phyloP scores from a whole-genome alignment of 1,284 basidiomycete species.

The Microbotryum violaceum region DNA sequence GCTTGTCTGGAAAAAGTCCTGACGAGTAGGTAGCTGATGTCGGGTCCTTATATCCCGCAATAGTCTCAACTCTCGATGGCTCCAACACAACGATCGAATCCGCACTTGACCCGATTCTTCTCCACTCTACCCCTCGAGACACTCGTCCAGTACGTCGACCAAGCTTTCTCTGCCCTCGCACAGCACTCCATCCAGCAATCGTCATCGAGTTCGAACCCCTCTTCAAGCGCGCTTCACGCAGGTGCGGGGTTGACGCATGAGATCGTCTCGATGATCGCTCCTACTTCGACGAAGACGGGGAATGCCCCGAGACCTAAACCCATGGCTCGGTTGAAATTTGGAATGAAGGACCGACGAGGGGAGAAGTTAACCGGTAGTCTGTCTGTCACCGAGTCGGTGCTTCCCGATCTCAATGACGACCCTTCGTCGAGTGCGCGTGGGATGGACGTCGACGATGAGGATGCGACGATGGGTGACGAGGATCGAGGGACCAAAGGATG shows the following conservation, averaged over 20 bases:
- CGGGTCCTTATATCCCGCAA: too few relatives aligned
- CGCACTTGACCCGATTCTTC: conserved; percentile 32
- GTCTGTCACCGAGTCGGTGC: conserved; percentile 7
- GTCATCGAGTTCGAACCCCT: too few relatives aligned
- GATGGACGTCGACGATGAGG: conserved; percentile 19
- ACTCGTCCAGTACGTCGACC: conserved; percentile 9
- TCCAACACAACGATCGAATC: conserved; percentile 33
- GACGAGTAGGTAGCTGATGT: not conserved
- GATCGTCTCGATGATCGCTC: not conserved
- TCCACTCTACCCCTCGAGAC: conserved; percentile 10
- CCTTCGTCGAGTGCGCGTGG: not conserved
- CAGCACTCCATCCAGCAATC: not conserved
- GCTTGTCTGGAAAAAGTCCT: not conserved
- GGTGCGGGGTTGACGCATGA: not conserved
- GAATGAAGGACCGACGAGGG: conserved; percentile 10
- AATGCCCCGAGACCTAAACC: not conserved
- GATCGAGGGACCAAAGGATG: conserved; percentile 4
- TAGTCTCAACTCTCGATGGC: conserved; percentile 36
- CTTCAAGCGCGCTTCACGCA: too few relatives aligned
- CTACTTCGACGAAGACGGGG: too few relatives aligned
- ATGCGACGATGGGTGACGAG: not conserved
- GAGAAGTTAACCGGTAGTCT: conserved; percentile 10
- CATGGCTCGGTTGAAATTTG: conserved; percentile 13
- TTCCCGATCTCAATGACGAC: conserved; percentile 1
- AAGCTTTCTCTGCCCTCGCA: conserved; percentile 1